Conservation (phyloP, 345 rosid species). For the Rhizophora mangle region DNA sequence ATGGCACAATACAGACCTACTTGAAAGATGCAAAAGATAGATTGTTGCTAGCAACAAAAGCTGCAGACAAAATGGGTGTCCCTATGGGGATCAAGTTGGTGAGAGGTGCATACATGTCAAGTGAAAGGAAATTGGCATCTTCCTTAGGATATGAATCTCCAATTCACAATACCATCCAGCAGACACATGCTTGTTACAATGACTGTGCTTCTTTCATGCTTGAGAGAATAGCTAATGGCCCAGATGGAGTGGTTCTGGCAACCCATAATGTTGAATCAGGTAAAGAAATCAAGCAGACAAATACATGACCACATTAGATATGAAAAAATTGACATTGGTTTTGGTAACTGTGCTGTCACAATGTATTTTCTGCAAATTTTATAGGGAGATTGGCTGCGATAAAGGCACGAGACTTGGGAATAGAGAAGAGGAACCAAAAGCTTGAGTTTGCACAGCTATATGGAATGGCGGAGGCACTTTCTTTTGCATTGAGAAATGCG, state of each 20-base stretch:
- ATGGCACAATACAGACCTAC: conserved; percentile 75
- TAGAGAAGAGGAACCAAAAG: conserved; percentile 40
- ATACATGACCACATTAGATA: neutral
- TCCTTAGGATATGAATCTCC: conserved; percentile 73
- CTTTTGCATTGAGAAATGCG: conserved; percentile 68
- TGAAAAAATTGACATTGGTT: neutral
- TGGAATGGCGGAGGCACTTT: conserved; percentile 84
- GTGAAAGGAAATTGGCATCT: conserved; percentile 56
- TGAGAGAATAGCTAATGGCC: conserved; percentile 50
- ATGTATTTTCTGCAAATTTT: neutral
- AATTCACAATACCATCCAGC: conserved; percentile 58
- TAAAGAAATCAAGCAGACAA: neutral
- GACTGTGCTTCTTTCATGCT: conserved; percentile 70
- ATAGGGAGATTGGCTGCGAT: conserved; percentile 60
- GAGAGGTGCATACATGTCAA: conserved; percentile 86
- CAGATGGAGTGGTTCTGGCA: conserved; percentile 70
- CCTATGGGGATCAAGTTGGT: conserved; percentile 79
- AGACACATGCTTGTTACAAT: conserved; percentile 75
- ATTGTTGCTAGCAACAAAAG: conserved; percentile 41
- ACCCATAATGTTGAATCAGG: conserved; percentile 92
- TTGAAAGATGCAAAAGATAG: conserved; percentile 76
- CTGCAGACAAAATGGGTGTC: conserved; percentile 56
- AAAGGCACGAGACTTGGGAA: conserved; percentile 65
- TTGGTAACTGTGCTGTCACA: neutral
- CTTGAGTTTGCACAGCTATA: conserved; percentile 86